Evolutionary conservation across 345 rosid species (phyloP).

Genomic region (Citrus glauca): DNA sequence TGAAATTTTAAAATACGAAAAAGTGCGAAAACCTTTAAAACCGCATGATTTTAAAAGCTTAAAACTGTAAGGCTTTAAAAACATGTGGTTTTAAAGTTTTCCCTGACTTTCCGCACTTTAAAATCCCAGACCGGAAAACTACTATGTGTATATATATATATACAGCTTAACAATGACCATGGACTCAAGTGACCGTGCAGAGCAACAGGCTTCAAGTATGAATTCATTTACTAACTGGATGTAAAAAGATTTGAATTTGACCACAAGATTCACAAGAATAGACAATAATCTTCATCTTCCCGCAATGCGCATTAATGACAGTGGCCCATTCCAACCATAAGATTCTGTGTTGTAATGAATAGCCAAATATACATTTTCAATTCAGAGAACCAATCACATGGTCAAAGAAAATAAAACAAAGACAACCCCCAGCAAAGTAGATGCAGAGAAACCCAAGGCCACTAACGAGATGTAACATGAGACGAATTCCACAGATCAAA

Average conservation of each 20-base stretch:
- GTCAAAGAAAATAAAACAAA: background rate
- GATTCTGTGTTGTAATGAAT: background rate
- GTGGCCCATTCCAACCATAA: background rate
- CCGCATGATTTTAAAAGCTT: too few species aligned
- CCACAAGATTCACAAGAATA: background rate
- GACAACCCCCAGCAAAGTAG: background rate
- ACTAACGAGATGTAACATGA: too few species aligned
- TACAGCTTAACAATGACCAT: background rate
- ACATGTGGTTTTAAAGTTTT: too few species aligned
- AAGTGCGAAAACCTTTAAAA: too few species aligned
- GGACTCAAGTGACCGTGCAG: background rate
- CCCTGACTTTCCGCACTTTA: too few species aligned
- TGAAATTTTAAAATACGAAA: too few species aligned
- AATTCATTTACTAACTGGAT: background rate
- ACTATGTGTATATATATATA: background rate
- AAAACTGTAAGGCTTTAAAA: too few species aligned
- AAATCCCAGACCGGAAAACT: too few species aligned
- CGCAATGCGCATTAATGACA: background rate
- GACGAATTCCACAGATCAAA: background rate
- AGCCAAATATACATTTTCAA: background rate
- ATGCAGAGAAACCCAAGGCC: background rate
- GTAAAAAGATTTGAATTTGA: background rate
- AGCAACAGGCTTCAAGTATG: background rate
- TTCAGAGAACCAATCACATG: constrained; percentile 5
- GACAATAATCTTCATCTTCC: background rate